Base-by-base conservation (phyloP, 1,139 yeast species). In the Yamadazyma membranifaciens region DNA sequence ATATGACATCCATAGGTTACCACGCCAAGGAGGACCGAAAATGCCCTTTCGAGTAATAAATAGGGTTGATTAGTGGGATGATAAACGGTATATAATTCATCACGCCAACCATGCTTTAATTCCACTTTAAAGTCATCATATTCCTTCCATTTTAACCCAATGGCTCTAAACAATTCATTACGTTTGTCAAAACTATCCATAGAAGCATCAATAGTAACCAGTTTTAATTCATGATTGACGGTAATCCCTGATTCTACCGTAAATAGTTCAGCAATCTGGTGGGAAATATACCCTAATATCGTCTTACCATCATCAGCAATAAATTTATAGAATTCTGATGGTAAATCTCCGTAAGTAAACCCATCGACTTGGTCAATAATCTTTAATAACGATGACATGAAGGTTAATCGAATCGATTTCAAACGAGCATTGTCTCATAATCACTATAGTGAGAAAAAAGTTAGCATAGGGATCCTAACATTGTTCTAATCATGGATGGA, bases 1-100 rank as follows among this genome's bases (percentile, higher is more conserved):
- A 89, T 71, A 59, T 92, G 98, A 4, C 83, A 83, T 1, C 98
- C 98, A 57, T 89, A 89, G 40, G 96, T 88, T 0, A 84, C 81
- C 13, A 92, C 83, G 0, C 98, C 98, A 34, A 91, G 59, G 5
- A 88, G 61, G 1, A 87, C 86, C 9, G 95, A 79, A 40, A 88
- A 79, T 0, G 96, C 83, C 36, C 98, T 69, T 59, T 92, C 98
- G 2, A 89, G 60, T 5, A 71, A 65, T 49, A 88, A 61, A 55
- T 91, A 92, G 0, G 87, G 84, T 0, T 45, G 48, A 9, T 65
- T 64, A 0, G 66, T 51, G 0, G 84, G 80, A 44, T 75, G 73
- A 62, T 82, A 87, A 4, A 91, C 79, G 0, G 83, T 73, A 60
- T 88, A 92, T 32, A 79, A 69, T 62, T 92, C 98, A 57, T 86